A percentile compares a stretch with the other conserved stretches of the same genome.
These are phyloP conservation scores for Fusarium nematophilum DNA, from an alignment of 2,329 filamentous ascomycete species.

Conservation along the genomic window DNA sequence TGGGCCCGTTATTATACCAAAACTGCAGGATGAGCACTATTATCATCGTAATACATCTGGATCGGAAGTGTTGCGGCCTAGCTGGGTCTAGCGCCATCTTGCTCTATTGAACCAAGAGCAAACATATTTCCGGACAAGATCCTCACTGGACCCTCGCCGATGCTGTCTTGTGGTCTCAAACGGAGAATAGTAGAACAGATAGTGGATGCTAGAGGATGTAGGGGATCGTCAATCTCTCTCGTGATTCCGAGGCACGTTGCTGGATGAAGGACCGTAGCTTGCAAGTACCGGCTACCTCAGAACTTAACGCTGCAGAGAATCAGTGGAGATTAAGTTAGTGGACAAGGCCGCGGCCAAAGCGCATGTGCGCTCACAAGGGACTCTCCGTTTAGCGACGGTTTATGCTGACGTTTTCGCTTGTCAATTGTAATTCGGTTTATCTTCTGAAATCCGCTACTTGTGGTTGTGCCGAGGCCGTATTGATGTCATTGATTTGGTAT, in stretches of 20 bases:
- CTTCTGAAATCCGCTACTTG: no score
- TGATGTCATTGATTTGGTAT: slow-evolving; percentile 31
- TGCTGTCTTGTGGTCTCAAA: no score
- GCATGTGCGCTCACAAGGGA: slow-evolving; percentile 10
- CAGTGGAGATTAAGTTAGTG: slow-evolving; percentile 27
- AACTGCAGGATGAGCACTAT: no score
- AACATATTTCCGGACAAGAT: no score
- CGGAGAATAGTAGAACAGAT: no score
- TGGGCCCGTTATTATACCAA: no score
- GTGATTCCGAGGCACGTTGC: slow-evolving; percentile 2
- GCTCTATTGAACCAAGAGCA: no score
- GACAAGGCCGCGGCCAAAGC: slow-evolving; percentile 16
- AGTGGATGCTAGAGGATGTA: no score
- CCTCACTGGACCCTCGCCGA: no score
- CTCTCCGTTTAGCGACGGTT: neutral
- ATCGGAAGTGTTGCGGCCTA: no score
- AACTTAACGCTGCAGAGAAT: neutral
- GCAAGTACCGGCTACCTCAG: slow-evolving; percentile 16
- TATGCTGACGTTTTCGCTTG: neutral
- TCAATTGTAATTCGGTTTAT: neutral
- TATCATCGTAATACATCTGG: no score
- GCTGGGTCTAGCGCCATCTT: no score
- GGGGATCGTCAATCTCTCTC: neutral
- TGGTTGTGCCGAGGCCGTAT: slow-evolving; percentile 10
- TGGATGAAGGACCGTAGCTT: neutral